Base-by-base conservation (phyloP, 495 filamentous ascomycete species). In the Xylaria nigripes region DNA sequence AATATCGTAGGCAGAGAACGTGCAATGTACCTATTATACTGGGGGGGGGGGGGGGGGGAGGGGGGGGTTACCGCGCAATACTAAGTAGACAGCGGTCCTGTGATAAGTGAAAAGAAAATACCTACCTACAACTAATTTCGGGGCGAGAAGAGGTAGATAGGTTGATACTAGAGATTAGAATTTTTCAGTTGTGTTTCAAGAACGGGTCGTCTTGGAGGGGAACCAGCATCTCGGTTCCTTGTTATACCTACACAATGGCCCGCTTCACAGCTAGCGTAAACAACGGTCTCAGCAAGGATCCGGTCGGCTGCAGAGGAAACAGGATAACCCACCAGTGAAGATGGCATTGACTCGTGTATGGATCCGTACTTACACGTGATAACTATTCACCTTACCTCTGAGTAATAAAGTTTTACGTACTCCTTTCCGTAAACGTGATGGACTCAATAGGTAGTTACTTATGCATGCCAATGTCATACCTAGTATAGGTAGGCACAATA, bases 1-100 rank as follows among this genome's bases (percentile, higher is more conserved):
- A 63, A 65, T 65, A 65, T 65, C 30, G 60, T 63, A 56, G 50
- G 59, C 58, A 57, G 56, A 60, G 40, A 24, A 49, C 24, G 53
- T 36, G 45, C 32, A 9, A 9, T 4, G 25, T 29, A 29, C 25
- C 45, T 65, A 67, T 36, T 67, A 67, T 67, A 65, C 56, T n/a
- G n/a, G n/a, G n/a, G n/a, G n/a, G 54, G 56, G 54, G 57, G 56
- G 32, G 54, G 56, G 54, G 57, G 56, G 32, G n/a, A n/a, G n/a
- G n/a, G 54, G 56, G 54, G 57, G 56, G 32, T 15, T 15, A 6
- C 62, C 60, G 62, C 58, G 63, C 54, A 60, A 36, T 42, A 24
- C 24, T 48, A 34, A 30, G 44, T 38, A 8, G 32, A 7, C 13
- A 8, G 7, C 32, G 32, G 32, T 36, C 32, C 32, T 49, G 45